Base-by-base conservation (phyloP, 108 stramenopile genomes). In the Stephanodiscus minutulus region DNA sequence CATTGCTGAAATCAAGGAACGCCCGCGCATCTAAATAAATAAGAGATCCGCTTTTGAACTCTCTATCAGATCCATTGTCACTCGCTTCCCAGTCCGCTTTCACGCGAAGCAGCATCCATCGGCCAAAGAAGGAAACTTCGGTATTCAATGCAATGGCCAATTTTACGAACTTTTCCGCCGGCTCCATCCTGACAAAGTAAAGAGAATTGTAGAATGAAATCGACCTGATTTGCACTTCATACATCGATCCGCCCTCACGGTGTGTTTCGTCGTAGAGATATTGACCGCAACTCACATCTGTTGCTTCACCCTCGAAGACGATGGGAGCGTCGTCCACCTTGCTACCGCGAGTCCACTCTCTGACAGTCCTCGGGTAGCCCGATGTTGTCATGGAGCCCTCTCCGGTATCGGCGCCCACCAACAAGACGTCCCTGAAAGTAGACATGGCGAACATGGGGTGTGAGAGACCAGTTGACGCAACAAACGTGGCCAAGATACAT, bases 311-410 rank as follows among this genome's bases (percentile, higher is more conserved):
- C 81, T 95, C 90, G 85, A 93, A 97, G 4, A 96, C 81, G 33
- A 84, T 83, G 2, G 85, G 82, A 21, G 95, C 92, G 73, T 95
- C 91, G 39, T 88, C 88, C 37, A 93, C 66, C 21, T 86, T 67
- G 17, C 93, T 95, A 47, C 97, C 97, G 49, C 97, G 90, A 21
- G 63, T 83, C 97, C 97, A 97, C 64, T 90, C 91, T 41, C 85
- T 71, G 18, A 96, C 89, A 17, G 84, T 83, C n/a, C 97, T 80
- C 7, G 97, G 94, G 81, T 97, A 97, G 7, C 97, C 97, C 36
- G 82, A 84, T 54, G 90, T 88, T 3, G 97, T 97, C 63, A 94
- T 65, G 46, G 83, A 67, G 5, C 74, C 86, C 25, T 73, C 73
- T 20, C 82, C 86, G 20, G 77, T 69, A 59, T 90, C 90, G 10